Base-by-base conservation (phyloP, 352 stramenopile genomes). In the Globisporangium orthogonon region DNA sequence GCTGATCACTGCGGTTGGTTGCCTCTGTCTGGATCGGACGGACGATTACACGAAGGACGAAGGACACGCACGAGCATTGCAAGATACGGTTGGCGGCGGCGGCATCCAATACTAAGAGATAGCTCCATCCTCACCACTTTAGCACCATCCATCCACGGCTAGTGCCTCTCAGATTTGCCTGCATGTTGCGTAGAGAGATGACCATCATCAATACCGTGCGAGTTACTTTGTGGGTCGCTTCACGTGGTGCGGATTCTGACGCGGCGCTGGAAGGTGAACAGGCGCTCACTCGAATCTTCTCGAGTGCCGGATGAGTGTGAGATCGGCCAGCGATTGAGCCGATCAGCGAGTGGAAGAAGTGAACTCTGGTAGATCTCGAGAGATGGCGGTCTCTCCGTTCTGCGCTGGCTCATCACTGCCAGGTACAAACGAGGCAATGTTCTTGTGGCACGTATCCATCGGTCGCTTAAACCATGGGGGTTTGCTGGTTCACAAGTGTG, bases 401-500 rank as follows among this genome's bases (percentile, higher is more conserved):
- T 41, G 31, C 50, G 45, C 45, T 13, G 39, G 58, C 23, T 45
- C 62, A 33, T 46, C 60, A 35, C 67, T 73, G 50, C 70, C 70
- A 67, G 67, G 70, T 74, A 60, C 18, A 23, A 14, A 23, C 23
- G 23, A 23, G 23, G 23, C 23, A 23, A 23, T 23, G 23, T 23
- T 23, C 23, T 23, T 23, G 23, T 23, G 23, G 23, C 23, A 23
- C 23, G 23, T 23, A 23, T 23, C 23, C 23, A 23, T 23, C 41
- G 41, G 14, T 47, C 41, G 17, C 41, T 47, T n/a, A 18, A 23
- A 23, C 23, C 41, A 3, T 7, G 33, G 9, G 33, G 35, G 13
- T 40, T 10, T 11, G 3, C 4, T 14, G 3, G 37, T 10, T 49
- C 10, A 6, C 15, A 11, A 93, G 80, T 91, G 7, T 94, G 86